Conservation (phyloP, 2,329 filamentous ascomycete genomes). For the Cordyceps tenuipes region DNA sequence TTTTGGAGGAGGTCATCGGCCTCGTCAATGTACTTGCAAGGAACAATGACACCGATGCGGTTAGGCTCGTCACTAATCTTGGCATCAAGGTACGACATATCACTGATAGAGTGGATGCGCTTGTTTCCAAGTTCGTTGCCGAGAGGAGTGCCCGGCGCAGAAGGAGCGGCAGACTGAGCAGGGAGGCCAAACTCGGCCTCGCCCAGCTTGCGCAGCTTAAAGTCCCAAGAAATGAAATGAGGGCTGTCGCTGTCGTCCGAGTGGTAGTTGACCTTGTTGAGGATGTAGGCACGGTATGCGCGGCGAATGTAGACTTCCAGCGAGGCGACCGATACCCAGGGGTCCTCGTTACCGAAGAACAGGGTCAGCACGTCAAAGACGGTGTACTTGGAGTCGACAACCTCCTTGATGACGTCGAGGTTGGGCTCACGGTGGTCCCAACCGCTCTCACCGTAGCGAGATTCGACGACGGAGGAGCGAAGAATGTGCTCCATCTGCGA, state of each 20-base stretch:
- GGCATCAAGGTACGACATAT: constrained; percentile 80
- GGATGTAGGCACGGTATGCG: constrained; percentile 89
- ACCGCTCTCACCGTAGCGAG: constrained; percentile 92
- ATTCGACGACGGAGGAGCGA: constrained; percentile 89
- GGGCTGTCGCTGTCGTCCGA: constrained; percentile 61
- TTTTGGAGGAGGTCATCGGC: constrained; percentile 78
- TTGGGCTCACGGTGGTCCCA: constrained; percentile 94
- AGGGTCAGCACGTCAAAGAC: constrained; percentile 92
- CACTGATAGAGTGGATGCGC: constrained; percentile 88
- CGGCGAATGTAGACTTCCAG: constrained; percentile 95
- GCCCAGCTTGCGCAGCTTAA: constrained; percentile 85
- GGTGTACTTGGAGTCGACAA: constrained; percentile 97
- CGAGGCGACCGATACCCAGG: constrained; percentile 88
- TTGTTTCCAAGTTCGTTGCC: constrained; percentile 42
- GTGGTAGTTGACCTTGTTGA: constrained; percentile 86
- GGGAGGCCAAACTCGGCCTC: constrained; percentile 84
- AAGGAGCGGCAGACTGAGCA: constrained; percentile 70
- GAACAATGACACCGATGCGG: constrained; percentile 89
- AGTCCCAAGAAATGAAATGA: constrained; percentile 89
- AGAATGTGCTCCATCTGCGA: constrained; percentile 98
- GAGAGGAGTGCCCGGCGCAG: constrained; percentile 70
- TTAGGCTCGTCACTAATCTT: constrained; percentile 68
- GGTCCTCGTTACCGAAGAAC: constrained; percentile 91
- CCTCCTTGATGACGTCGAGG: constrained; percentile 87
- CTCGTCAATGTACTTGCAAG: constrained; percentile 89